These are phyloP conservation scores for Pyrenophora tritici-repentis DNA, from an alignment of 2,329 filamentous ascomycete genomes.

Conservation along the genomic window DNA sequence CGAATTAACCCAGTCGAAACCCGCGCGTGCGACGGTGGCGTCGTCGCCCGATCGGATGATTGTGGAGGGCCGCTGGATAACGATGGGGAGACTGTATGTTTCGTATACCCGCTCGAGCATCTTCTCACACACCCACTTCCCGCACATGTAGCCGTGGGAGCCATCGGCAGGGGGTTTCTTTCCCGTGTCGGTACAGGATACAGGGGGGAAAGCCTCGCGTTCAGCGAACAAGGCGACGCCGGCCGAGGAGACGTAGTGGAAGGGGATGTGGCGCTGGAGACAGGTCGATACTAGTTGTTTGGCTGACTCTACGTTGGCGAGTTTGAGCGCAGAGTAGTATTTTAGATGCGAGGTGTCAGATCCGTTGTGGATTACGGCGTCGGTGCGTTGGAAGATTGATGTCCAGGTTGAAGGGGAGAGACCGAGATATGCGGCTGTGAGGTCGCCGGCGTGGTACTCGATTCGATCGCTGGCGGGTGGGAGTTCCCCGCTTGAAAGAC, in stretches of 20 bases:
- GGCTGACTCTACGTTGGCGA: conserved; percentile 8
- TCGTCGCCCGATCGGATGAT: conserved; percentile 7
- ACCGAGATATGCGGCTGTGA: not conserved
- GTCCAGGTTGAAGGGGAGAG: not conserved
- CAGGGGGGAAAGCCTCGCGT: not conserved
- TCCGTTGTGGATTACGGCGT: conserved; percentile 19
- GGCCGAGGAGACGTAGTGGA: conserved; percentile 1
- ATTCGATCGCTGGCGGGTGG: not conserved
- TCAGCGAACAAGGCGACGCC: conserved; percentile 1
- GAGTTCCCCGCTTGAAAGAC: not conserved
- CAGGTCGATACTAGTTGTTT: conserved; percentile 1
- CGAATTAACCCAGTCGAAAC: conserved; percentile 1
- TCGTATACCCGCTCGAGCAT: conserved; percentile 37
- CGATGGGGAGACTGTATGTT: not conserved
- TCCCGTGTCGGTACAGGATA: not conserved
- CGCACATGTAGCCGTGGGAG: conserved; percentile 44
- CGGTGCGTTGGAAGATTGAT: not conserved
- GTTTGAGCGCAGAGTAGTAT: conserved; percentile 3
- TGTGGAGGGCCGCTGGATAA: conserved; percentile 9
- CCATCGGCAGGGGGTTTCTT: conserved; percentile 32
- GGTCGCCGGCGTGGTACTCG: not conserved
- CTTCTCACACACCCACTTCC: conserved; percentile 50
- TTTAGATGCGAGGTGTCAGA: conserved; percentile 12
- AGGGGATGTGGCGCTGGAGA: not conserved
- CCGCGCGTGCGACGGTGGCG: not conserved